A percentile compares a stretch with the other conserved stretches of the same genome.
phyloP scores from a whole-genome alignment of 768 basidiomycete species.

The Auricularia sp. region DNA sequence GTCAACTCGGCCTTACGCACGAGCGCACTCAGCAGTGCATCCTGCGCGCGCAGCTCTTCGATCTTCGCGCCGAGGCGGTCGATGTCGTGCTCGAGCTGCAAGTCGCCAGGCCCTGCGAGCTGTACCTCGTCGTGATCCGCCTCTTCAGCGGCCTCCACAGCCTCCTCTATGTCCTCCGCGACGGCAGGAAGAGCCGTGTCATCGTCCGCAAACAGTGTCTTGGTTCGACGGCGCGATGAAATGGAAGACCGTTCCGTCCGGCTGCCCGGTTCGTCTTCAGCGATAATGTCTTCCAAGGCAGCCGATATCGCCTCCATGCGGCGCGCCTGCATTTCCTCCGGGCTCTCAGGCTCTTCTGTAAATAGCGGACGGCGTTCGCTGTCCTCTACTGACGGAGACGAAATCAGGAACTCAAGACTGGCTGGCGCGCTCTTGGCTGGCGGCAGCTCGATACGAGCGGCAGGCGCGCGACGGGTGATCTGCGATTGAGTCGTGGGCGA shows the following conservation, averaged over 20 bases:
- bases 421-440: not conserved
- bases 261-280: conserved; percentile 46
- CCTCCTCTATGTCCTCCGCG: conserved; percentile 32
- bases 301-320: conserved; percentile 96
- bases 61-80: conserved; percentile 67
- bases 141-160: conserved; percentile 29
- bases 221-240: not conserved
- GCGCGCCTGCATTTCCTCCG: conserved; percentile 59
- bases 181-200: not conserved
- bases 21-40: conserved; percentile 71
- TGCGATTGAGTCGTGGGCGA: not conserved
- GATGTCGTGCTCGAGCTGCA: conserved; percentile 83
- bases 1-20: conserved; percentile 93
- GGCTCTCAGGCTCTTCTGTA: conserved; percentile 47
- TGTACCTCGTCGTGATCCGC: conserved; percentile 44
- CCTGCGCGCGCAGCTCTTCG: conserved; percentile 66
- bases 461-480: not conserved
- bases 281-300: conserved; percentile 92
- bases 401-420: conserved; percentile 78
- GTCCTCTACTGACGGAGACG: conserved; percentile 44
- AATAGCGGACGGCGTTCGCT: conserved; percentile 68
- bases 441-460: not conserved
- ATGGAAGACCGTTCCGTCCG: not conserved
- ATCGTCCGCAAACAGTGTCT: not conserved
- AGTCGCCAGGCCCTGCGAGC: conserved; percentile 79